Evolutionary conservation across 2,329 filamentous ascomycete species (phyloP).

Genomic region (Penicillium italicum): DNA sequence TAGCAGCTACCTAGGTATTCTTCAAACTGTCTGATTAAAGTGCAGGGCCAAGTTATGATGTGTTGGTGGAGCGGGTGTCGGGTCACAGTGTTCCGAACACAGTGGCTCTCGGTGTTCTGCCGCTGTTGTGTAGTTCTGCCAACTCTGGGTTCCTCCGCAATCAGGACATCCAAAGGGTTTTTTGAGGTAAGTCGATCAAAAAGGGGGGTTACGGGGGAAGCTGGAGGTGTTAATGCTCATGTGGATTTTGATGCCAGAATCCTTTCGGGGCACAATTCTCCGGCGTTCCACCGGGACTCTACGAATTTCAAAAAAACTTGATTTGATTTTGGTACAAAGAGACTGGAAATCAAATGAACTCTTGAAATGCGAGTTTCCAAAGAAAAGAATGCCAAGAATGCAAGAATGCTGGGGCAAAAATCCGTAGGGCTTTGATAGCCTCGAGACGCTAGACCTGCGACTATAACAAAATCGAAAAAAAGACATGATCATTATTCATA

Average conservation of each 20-base stretch:
- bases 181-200: background rate
- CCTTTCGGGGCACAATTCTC: background rate
- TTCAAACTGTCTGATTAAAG: too few species aligned
- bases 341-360: background rate
- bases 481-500: background rate
- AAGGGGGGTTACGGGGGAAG: background rate
- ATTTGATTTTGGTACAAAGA: background rate
- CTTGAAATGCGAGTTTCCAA: background rate
- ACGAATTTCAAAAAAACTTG: background rate
- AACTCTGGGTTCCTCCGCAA: slow-evolving; percentile 2
- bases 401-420: background rate
- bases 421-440: background rate
- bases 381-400: background rate
- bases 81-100: slow-evolving; percentile 30
- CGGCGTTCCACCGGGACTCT: background rate
- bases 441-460: background rate
- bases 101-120: slow-evolving; percentile 13
- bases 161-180: background rate
- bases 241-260: background rate
- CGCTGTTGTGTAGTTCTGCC: slow-evolving; percentile 10
- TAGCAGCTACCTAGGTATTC: background rate
- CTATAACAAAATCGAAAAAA: background rate
- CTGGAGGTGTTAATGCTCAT: background rate
- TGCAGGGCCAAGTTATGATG: slow-evolving; percentile 7
- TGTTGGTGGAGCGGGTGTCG: slow-evolving; percentile 16